phyloP scores from a whole-genome alignment of 2,329 filamentous ascomycete genomes.

The Aspergillus ochraceoroseus region DNA sequence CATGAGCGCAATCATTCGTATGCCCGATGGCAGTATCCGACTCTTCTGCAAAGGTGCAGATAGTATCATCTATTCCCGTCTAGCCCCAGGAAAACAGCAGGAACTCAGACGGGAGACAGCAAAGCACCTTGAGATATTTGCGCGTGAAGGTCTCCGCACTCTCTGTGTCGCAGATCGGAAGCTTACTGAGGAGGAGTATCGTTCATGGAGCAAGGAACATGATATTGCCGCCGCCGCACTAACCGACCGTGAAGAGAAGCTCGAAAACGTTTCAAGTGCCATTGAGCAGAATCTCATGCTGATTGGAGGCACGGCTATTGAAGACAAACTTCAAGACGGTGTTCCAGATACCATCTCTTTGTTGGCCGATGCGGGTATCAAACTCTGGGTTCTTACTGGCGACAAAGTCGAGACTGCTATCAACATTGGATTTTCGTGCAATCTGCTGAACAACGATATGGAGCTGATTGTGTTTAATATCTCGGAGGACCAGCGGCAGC shows the following conservation, averaged over 20 bases:
- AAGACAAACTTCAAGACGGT: conserved; percentile 92
- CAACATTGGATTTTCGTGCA: conserved; percentile 99
- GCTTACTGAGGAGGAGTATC: conserved; percentile 76
- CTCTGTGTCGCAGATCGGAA: conserved; percentile 86
- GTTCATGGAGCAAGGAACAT: conserved; percentile 77
- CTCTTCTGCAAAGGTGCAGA: conserved; percentile 97
- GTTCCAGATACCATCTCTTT: conserved; percentile 93
- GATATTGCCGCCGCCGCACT: conserved; percentile 81
- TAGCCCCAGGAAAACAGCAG: conserved; percentile 77
- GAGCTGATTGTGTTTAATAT: conserved; percentile 87
- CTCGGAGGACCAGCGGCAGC: conserved; percentile 63
- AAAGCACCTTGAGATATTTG: conserved; percentile 95
- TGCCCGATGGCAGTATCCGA: conserved; percentile 85
- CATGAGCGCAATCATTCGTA: conserved; percentile 94
- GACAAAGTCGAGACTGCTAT: conserved; percentile 99
- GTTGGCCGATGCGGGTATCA: conserved; percentile 89
- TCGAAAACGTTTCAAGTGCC: conserved; percentile 80
- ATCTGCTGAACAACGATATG: conserved; percentile 95
- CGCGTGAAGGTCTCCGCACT: conserved; percentile 87
- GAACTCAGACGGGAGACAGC: conserved; percentile 79
- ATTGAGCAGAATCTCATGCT: conserved; percentile 88
- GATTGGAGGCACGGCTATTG: conserved; percentile 90
- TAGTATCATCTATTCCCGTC: conserved; percentile 89
- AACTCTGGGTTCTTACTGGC: conserved; percentile 95
- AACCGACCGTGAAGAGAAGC: conserved; percentile 81